A percentile compares a stretch with the other conserved stretches of the same genome.
phyloP scores from a whole-genome alignment of 768 basidiomycete genomes.

The Auricularia auricula-judae region DNA sequence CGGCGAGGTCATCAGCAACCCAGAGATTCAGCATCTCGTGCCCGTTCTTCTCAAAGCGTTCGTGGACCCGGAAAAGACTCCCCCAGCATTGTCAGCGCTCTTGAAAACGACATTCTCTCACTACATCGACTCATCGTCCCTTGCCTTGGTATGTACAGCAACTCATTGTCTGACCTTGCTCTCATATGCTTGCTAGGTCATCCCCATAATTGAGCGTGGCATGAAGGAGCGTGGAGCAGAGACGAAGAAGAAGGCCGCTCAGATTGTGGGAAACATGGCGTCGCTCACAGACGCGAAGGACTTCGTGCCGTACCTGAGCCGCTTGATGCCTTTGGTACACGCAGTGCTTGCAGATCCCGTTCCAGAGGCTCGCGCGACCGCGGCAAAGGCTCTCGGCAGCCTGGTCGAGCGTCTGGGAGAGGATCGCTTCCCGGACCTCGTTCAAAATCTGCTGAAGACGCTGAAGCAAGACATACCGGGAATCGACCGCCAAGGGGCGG shows the following conservation, averaged over 20 bases:
- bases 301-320: constrained; percentile 87
- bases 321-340: constrained; percentile 83
- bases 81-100: constrained; percentile 71
- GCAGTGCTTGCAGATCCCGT: constrained; percentile 92
- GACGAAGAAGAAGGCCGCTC: constrained; percentile 89
- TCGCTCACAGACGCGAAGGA: constrained; percentile 84
- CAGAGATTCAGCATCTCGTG: constrained; percentile 87
- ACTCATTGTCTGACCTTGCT: not conserved
- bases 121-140: constrained; percentile 93
- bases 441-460: constrained; percentile 76
- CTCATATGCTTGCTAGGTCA: constrained; percentile 40
- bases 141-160: constrained; percentile 61
- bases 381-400: constrained; percentile 91
- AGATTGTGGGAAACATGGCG: constrained; percentile 95
- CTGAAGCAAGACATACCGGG: constrained; percentile 90
- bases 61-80: constrained; percentile 88
- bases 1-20: constrained; percentile 96
- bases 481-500: constrained; percentile 95
- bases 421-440: constrained; percentile 87
- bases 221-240: constrained; percentile 86
- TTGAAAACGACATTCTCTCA: constrained; percentile 95
- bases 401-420: constrained; percentile 96
- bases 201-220: constrained; percentile 92
- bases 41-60: constrained; percentile 86
- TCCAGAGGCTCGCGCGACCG: constrained; percentile 93